Conservation (phyloP, 2,329 filamentous ascomycete species). For the Aspergillus fumigatiaffinis region DNA sequence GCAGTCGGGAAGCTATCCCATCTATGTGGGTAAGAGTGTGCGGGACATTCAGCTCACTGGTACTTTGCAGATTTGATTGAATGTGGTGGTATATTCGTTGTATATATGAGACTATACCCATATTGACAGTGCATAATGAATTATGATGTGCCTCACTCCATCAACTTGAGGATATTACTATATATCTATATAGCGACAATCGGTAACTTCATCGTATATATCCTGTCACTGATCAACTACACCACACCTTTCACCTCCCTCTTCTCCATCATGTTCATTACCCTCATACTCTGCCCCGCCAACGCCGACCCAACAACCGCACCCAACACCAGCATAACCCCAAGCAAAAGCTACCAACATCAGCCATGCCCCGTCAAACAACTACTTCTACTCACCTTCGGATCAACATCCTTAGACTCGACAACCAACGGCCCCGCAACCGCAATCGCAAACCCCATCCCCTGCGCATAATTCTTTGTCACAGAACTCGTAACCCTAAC, state of each 20-base stretch:
- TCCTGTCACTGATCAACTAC: not conserved
- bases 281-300: not conserved
- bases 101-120: not conserved
- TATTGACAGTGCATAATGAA: not conserved
- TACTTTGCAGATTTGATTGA: not conserved
- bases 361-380: not conserved
- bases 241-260: not conserved
- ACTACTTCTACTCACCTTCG: not conserved
- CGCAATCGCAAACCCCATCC: not conserved
- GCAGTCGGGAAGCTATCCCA: not conserved
- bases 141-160: not conserved
- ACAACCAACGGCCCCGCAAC: not conserved
- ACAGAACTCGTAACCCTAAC: not conserved
- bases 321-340: not conserved
- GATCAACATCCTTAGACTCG: not conserved
- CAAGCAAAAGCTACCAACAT: not conserved
- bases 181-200: not conserved
- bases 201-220: not conserved
- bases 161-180: too few relatives aligned
- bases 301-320: not conserved
- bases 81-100: not conserved
- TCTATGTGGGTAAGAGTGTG: not conserved
- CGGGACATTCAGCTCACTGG: not conserved
- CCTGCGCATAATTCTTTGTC: not conserved
- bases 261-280: not conserved